Conservation (phyloP, 1,284 basidiomycete species). For the Cryptococcus sp. region DNA sequence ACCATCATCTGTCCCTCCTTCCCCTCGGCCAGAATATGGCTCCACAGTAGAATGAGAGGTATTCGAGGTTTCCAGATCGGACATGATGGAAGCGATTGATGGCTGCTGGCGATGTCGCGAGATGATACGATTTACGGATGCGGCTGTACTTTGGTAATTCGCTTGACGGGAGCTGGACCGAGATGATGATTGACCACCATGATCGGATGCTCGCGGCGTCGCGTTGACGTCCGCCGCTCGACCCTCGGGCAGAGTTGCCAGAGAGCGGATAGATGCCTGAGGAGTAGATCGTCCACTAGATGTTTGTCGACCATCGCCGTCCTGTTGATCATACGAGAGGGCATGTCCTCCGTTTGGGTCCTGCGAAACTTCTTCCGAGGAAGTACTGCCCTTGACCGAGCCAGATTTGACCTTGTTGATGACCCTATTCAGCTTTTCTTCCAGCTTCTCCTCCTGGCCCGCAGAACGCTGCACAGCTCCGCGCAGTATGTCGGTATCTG, state of each 20-base stretch:
- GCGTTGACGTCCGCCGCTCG: conserved; percentile 15
- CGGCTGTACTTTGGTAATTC: conserved; percentile 28
- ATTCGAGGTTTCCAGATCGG: conserved; percentile 22
- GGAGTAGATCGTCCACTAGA: conserved; percentile 25
- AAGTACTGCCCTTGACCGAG: conserved; percentile 59
- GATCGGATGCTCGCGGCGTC: conserved; percentile 20
- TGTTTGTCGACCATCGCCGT: conserved; percentile 1
- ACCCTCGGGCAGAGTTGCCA: conserved; percentile 20
- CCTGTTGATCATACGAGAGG: not conserved
- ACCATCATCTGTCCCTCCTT: conserved; percentile 13
- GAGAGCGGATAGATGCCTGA: conserved; percentile 4
- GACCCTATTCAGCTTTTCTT: conserved; percentile 75
- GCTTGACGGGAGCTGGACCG: conserved; percentile 15
- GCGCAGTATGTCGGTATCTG: conserved; percentile 60
- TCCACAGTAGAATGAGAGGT: conserved; percentile 16
- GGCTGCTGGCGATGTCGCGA: conserved; percentile 50
- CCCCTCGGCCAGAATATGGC: not conserved
- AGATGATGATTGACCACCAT: not conserved
- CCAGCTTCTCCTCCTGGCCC: conserved; percentile 58
- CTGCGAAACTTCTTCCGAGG: conserved; percentile 8
- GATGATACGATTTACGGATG: conserved; percentile 35
- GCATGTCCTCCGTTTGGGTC: not conserved
- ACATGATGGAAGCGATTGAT: conserved; percentile 50
- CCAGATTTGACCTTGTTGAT: conserved; percentile 61
- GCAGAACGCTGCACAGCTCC: conserved; percentile 56